Percentiles rank a stretch among this genome's conserved stretches.
phyloP scores from a whole-genome alignment of 116 monocot genomes.

The Dioscorea cayenensis region DNA sequence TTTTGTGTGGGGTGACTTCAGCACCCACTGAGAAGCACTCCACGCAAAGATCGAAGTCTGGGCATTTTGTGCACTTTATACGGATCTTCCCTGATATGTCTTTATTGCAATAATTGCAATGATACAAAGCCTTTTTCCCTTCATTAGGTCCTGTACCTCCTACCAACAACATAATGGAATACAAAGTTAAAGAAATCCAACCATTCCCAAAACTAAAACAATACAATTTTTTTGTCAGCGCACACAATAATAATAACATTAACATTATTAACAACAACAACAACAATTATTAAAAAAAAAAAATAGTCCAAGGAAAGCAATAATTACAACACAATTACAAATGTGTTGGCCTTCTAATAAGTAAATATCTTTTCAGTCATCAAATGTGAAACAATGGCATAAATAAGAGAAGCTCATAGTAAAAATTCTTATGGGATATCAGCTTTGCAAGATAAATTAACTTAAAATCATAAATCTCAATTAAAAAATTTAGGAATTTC shows the following conservation, averaged over 20 bases:
- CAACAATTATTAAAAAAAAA: not conserved
- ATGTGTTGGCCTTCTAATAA: no score
- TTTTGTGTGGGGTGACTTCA: conserved; percentile 84
- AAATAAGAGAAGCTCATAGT: no score
- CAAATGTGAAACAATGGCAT: no score
- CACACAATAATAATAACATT: no score
- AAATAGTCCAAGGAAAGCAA: not conserved
- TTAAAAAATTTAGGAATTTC: no score
- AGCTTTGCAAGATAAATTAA: no score
- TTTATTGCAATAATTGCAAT: conserved; percentile 91
- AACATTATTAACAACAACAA: not conserved
- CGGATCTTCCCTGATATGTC: conserved; percentile 87
- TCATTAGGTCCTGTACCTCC: conserved; percentile 56
- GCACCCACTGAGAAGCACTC: conserved; percentile 89
- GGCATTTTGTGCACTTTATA: conserved; percentile 76
- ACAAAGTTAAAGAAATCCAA: not conserved
- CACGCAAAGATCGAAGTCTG: conserved; percentile 84
- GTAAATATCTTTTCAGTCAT: not conserved
- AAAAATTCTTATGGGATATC: no score
- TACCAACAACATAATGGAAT: not conserved
- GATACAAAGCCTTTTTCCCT: conserved; percentile 73
- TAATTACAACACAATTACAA: not conserved
- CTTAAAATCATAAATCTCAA: no score
- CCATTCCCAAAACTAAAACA: not conserved
- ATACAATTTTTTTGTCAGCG: not conserved